Evolutionary conservation across 257 asterid genomes (phyloP).

Genomic region (Mitragyna speciosa): DNA sequence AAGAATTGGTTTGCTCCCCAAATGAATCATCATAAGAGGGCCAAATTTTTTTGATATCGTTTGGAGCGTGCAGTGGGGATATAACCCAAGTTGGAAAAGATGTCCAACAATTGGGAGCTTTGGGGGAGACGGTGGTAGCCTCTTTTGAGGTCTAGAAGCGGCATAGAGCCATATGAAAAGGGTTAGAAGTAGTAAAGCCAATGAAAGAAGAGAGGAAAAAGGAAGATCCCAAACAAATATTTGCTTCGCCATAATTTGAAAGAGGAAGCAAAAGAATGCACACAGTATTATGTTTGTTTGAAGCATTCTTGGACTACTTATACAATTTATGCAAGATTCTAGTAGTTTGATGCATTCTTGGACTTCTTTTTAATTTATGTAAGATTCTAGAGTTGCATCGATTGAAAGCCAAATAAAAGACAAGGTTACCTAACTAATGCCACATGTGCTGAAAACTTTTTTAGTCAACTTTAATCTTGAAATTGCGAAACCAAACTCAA

Average conservation of each 20-base stretch:
- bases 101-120: constrained; percentile 44
- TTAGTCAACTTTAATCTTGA: no score
- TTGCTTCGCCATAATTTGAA: background rate
- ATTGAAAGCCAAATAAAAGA: no score
- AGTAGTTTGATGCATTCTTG: no score
- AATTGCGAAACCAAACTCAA: no score
- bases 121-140: constrained; percentile 42
- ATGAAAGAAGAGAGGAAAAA: background rate
- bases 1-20: constrained; percentile 27
- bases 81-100: constrained; percentile 35
- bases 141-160: background rate
- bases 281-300: no score
- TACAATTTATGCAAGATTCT: no score
- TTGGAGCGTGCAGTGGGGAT: constrained; percentile 33
- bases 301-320: no score
- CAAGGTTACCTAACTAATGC: no score
- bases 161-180: background rate
- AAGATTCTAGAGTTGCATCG: no score
- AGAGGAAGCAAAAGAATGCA: no score
- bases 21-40: constrained; percentile 42
- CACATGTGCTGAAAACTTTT: no score
- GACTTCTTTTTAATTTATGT: no score
- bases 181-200: background rate
- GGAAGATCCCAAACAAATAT: background rate
- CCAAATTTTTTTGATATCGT: constrained; percentile 30